Percentiles rank a stretch among this genome's conserved stretches.
phyloP scores from a whole-genome alignment of 2,329 filamentous ascomycete genomes.

The Ilyonectria sp. region DNA sequence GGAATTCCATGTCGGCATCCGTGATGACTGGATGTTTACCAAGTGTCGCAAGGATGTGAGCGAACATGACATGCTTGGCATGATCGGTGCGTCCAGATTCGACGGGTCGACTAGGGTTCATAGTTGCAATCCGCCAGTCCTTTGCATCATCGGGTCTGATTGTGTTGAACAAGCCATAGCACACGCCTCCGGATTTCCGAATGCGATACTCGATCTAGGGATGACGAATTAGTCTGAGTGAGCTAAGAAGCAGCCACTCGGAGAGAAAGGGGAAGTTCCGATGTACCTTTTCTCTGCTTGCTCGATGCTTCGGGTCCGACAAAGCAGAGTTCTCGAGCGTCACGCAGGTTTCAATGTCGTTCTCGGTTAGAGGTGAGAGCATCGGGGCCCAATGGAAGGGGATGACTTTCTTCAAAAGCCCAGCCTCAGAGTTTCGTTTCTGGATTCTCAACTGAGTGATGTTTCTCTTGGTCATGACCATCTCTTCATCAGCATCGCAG shows the following conservation, averaged over 20 bases:
- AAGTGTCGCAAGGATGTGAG: slow-evolving; percentile 83
- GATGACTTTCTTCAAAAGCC: slow-evolving; percentile 60
- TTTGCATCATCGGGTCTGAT: slow-evolving; percentile 63
- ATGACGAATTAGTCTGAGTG: slow-evolving; percentile 8
- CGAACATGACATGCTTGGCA: slow-evolving; percentile 74
- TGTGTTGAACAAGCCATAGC: slow-evolving; percentile 84
- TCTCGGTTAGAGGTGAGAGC: slow-evolving; percentile 78
- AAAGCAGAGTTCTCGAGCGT: slow-evolving; percentile 71
- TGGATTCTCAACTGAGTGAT: slow-evolving; percentile 58
- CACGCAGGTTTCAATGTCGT: slow-evolving; percentile 74
- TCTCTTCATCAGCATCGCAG: slow-evolving; percentile 57
- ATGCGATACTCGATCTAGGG: slow-evolving; percentile 51
- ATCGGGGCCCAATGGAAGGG: slow-evolving; percentile 74
- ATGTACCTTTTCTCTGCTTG: slow-evolving; percentile 68
- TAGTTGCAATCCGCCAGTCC: slow-evolving; percentile 67
- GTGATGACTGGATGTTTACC: slow-evolving; percentile 75
- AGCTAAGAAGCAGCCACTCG: not conserved
- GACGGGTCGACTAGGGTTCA: slow-evolving; percentile 66
- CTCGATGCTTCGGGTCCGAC: slow-evolving; percentile 63
- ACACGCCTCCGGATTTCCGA: slow-evolving; percentile 70
- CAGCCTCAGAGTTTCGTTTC: slow-evolving; percentile 50
- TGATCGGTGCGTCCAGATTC: slow-evolving; percentile 61
- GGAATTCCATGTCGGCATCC: slow-evolving; percentile 83
- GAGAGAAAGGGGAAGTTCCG: not conserved
- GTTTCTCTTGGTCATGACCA: slow-evolving; percentile 56